Evolutionary conservation across 306 rosid species (phyloP), one percentile per base, ranked within the genome.

Genomic region (Abrus pulchellus): DNA sequence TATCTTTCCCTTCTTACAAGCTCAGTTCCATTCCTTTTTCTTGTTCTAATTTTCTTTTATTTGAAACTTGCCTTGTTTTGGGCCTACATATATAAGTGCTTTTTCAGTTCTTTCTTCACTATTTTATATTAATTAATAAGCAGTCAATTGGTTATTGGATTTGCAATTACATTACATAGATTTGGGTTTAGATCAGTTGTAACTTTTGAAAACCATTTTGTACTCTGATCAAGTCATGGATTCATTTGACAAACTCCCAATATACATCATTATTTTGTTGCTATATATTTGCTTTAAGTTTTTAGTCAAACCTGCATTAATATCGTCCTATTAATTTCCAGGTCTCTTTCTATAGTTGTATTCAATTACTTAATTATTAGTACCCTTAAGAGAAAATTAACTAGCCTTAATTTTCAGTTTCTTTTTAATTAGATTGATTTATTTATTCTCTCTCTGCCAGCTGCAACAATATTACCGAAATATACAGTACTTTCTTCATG

Each of bases 161-260:
- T 76, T 36, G 29, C 59, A 48, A 34, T 13, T 76, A 14, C 62
- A 14, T 33, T 55, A 6, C 32, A 10, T 27, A 27, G 7, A 11
- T 47, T 34, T 59, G 13, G 32, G 38, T 30, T 43, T 29, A 68
- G 38, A 78, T 56, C 57, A 55, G 34, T n/a, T 13, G 27, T 68
- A 50, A 56, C 9, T 74, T 75, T 11, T 36, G 36, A 44, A 75
- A 74, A 32, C 53, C 32, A 27, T 65, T 52, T 65, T 65, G 5
- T 45, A 76, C 56, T 81, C 34, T 66, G 80, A 77, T 40, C 52
- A n/a, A 8, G 38, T 52, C 73, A 28, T 29, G 41, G 45, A 32
- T 45, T 74, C 69, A 56, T 11, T 44, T 47, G 36, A 38, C 45
- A 47, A 60, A 28, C 20, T 74, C 44, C 52, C 33, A 13, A 12